Evolutionary conservation across 176 grass and related monocot species (phyloP).

Genomic region (Oryza nivara): DNA sequence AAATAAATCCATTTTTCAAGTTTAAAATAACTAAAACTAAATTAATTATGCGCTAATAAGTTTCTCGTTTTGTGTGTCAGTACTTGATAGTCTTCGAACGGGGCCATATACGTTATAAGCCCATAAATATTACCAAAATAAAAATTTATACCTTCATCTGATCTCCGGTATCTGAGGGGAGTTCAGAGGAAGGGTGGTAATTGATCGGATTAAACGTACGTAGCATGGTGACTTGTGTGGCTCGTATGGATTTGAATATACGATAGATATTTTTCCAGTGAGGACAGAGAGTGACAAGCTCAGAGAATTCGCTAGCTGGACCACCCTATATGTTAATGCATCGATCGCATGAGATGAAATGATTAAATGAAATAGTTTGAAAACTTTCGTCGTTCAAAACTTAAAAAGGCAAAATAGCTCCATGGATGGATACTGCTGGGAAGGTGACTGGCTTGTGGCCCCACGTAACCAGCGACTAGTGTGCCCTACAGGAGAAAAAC

Average conservation of each 20-base stretch:
- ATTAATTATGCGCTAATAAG: no score
- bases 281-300: constrained; percentile 13
- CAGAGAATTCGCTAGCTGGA: neutral
- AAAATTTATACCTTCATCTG: neutral
- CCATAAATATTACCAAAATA: neutral
- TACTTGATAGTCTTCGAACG: no score
- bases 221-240: neutral
- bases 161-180: neutral
- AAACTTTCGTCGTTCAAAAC: neutral
- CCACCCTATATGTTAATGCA: neutral
- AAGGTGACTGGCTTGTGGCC: neutral
- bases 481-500: neutral
- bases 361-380: neutral
- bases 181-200: neutral
- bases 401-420: neutral
- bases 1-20: no score
- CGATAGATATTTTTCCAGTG: constrained; percentile 16
- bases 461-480: neutral
- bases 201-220: neutral
- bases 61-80: no score
- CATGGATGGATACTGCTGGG: constrained; percentile 13
- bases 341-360: neutral
- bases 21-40: no score
- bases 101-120: no score
- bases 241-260: neutral